Evolutionary conservation across 148 eudicot species (phyloP), one percentile per base, ranked within the genome.

Genomic region (Dianthus caryophyllus): DNA sequence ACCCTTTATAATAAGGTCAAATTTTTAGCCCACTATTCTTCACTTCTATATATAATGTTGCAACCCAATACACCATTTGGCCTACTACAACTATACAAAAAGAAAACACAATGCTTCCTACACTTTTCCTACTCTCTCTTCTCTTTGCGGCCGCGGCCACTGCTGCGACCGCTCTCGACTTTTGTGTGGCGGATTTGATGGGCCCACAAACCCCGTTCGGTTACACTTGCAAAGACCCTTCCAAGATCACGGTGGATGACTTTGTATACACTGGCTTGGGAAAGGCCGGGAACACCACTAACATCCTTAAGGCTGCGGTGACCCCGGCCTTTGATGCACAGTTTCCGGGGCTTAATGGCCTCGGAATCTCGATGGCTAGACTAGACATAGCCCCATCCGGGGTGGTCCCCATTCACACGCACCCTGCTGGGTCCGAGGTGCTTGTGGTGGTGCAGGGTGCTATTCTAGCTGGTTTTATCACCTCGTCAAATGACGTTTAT

Each of bases 321-420:
- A 25, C 69, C 63, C 75, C 69, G 2, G 69, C 69, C 75, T 71
- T 71, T 14, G 75, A 71, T 21, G 62, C 68, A 29, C 69, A 63
- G 39, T 71, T 71, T 68, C 75, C 75, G 8, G 69, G 69, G 7
- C 62, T 71, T 9, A 71, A 63, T 27, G 75, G 63, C 22, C 75
- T 71, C 11, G 69, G 75, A 8, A 64, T 71, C n/a, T 71, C 69
- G 2, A 20, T 44, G 54, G 75, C 69, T 0, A 27, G 69, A 10
- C 17, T 71, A 4, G 68, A 71, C 69, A 47, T 71, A 3, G 68
- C 75, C 43, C 69, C 75, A 2, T 12, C 30, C 6, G 74, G 74
- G 12, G 75, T 64, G 30, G 16, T 71, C 64, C 75, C 75, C 17
- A 64, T 71, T 54, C 75, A 64, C 69, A 71, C 69, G 12, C 75